Conservation (phyloP, 768 basidiomycete species). For the Hemileccinum impolitum region DNA sequence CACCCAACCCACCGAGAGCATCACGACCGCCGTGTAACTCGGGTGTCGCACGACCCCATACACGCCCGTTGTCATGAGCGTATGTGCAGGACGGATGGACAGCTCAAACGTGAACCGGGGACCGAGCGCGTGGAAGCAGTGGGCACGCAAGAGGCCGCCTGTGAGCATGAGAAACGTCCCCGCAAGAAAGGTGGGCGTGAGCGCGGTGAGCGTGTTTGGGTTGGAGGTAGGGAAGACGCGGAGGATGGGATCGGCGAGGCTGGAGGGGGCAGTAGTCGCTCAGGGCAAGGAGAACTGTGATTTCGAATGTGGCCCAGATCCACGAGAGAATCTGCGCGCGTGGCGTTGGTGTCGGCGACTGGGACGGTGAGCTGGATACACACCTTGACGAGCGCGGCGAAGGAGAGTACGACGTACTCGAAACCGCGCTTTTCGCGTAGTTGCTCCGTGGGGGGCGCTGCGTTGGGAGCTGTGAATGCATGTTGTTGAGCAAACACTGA, state of each 20-base stretch:
- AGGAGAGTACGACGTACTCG: not conserved
- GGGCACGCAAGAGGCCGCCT: constrained; percentile 12
- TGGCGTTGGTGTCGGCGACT: not conserved
- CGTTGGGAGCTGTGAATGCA: not conserved
- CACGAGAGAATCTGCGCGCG: not conserved
- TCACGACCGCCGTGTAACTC: constrained; percentile 15
- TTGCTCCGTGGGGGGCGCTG: not conserved
- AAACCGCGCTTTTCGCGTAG: constrained; percentile 8
- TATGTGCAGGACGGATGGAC: constrained; percentile 15
- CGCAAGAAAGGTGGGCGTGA: constrained; percentile 9
- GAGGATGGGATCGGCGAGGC: not conserved
- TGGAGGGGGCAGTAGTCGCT: constrained; percentile 1
- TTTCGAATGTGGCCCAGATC: constrained; percentile 11
- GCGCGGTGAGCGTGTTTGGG: constrained; percentile 7
- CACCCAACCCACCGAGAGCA: not conserved
- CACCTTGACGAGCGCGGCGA: not conserved
- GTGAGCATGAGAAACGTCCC: constrained; percentile 5
- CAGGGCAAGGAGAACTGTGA: not conserved
- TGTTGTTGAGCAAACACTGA: not conserved
- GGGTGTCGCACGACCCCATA: constrained; percentile 33
- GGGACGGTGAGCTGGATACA: not conserved
- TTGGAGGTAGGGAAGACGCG: not conserved
- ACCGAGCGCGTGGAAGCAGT: constrained; percentile 24
- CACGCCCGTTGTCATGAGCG: constrained; percentile 25
- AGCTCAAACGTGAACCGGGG: constrained; percentile 27